Conservation (phyloP, 768 basidiomycete species). For the Mrakia blollopis region DNA sequence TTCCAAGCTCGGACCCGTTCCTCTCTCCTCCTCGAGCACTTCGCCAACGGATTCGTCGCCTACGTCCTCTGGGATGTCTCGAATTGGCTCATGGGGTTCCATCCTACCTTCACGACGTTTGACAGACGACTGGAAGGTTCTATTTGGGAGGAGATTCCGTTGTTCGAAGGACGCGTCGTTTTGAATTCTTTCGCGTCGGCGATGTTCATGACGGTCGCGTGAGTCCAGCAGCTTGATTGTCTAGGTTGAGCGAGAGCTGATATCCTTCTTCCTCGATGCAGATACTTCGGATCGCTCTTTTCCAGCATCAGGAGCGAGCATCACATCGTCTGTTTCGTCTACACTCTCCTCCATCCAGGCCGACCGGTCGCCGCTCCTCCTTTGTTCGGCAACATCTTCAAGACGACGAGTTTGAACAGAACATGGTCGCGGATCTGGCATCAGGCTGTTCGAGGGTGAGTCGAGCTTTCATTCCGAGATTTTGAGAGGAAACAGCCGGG, state of each 20-base stretch:
- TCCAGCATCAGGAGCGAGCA: background rate
- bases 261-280: background rate
- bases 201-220: background rate
- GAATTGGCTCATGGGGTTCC: background rate
- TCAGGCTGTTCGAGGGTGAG: background rate
- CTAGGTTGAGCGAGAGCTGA: too few relatives aligned
- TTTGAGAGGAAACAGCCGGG: too few relatives aligned
- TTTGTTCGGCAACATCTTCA: background rate
- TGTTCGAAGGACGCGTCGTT: background rate
- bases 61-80: background rate
- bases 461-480: background rate
- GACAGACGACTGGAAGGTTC: background rate
- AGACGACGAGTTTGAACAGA: background rate
- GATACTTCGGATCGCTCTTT: background rate
- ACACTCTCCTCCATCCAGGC: background rate
- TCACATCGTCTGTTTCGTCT: background rate
- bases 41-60: background rate
- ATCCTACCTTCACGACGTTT: background rate
- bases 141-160: background rate
- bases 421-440: background rate
- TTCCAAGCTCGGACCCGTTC: background rate
- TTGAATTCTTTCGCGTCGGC: background rate
- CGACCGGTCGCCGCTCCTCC: background rate
- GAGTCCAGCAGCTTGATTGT: too few relatives aligned
- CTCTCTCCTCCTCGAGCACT: background rate